Percentiles rank a stretch among this genome's conserved stretches.
Evolutionary conservation across 2,329 filamentous ascomycete species (phyloP).

Genomic region (Nothopassalora personata): DNA sequence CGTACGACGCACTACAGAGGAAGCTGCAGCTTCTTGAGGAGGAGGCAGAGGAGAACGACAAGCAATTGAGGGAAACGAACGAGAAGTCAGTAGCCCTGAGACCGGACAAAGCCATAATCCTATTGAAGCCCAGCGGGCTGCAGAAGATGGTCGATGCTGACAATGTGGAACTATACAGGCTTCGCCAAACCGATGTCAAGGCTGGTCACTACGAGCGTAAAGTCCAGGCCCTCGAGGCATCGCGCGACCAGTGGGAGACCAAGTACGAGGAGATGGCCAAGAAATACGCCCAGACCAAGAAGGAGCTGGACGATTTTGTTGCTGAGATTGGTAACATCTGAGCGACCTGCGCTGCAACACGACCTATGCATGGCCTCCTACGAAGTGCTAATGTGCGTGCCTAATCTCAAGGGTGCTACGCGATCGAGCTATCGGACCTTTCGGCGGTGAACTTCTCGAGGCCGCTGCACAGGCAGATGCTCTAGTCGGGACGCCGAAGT

Average conservation of each 20-base stretch:
- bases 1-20: constrained; percentile 87
- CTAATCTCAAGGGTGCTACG: background rate
- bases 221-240: constrained; percentile 89
- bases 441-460: background rate
- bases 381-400: background rate
- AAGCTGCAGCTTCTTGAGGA: constrained; percentile 95
- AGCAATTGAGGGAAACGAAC: constrained; percentile 92
- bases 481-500: background rate
- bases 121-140: background rate
- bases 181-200: constrained; percentile 98
- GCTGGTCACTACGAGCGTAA: constrained; percentile 99
- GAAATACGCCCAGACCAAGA: constrained; percentile 78
- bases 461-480: background rate
- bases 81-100: constrained; percentile 71
- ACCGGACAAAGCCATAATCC: background rate
- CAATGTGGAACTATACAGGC: constrained; percentile 51
- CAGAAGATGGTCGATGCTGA: constrained; percentile 11
- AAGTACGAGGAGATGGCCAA: constrained; percentile 98
- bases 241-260: constrained; percentile 89
- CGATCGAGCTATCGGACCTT: background rate
- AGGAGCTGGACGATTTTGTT: constrained; percentile 88
- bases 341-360: constrained; percentile 24
- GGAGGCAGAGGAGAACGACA: constrained; percentile 94
- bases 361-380: background rate
- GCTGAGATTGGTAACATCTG: constrained; percentile 90